Evolutionary conservation across 305 asterid genomes (phyloP).

Genomic region (Salvia sclarea): DNA sequence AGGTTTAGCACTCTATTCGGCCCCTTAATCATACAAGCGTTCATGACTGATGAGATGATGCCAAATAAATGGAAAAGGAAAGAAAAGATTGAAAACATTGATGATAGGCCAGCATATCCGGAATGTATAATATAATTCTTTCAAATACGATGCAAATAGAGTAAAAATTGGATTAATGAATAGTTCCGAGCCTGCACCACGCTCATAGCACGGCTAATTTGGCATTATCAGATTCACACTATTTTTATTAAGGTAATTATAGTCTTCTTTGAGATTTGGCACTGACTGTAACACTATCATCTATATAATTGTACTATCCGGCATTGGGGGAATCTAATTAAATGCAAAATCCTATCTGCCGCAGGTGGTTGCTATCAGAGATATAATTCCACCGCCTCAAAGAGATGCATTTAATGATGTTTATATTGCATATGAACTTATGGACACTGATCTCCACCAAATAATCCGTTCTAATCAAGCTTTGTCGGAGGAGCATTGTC

Average conservation of each 20-base stretch:
- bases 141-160: not conserved
- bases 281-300: not conserved
- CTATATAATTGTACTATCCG: not conserved
- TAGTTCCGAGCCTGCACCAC: not conserved
- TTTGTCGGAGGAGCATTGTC: constrained; percentile 95
- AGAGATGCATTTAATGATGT: constrained; percentile 87
- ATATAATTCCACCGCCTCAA: constrained; percentile 89
- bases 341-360: constrained; percentile 27
- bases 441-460: constrained; percentile 98
- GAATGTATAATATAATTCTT: not conserved
- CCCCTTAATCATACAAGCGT: not conserved
- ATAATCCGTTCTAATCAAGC: constrained; percentile 94
- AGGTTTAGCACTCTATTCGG: not conserved
- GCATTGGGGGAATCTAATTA: constrained; percentile 10
- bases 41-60: not conserved
- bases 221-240: not conserved
- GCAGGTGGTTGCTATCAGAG: constrained; percentile 95
- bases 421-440: constrained; percentile 90
- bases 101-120: not conserved
- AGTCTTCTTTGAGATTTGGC: not conserved
- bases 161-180: not conserved
- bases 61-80: not conserved
- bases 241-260: not conserved
- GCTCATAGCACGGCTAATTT: not conserved
- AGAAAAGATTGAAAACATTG: not conserved